These are phyloP conservation scores for Lizonia empirigonia DNA, from an alignment of 2,329 filamentous ascomycete genomes.

Conservation along the genomic window DNA sequence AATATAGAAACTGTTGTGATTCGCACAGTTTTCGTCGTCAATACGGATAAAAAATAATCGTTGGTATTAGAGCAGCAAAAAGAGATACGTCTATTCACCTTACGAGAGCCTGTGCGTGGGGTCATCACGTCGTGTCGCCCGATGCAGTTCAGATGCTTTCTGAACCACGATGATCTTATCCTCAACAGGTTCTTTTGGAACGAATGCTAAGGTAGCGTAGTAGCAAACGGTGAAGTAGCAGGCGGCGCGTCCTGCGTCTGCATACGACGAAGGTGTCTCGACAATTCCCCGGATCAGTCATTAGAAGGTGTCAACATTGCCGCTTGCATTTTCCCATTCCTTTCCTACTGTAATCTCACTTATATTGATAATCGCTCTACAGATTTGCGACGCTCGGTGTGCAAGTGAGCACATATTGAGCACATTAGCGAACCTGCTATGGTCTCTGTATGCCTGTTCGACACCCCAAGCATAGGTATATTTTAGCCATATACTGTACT, in stretches of 20 bases:
- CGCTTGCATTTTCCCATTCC: background rate
- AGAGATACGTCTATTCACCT: background rate
- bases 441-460: background rate
- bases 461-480: background rate
- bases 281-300: too few relatives aligned
- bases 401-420: slow-evolving; percentile 16
- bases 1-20: background rate
- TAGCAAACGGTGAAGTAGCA: too few relatives aligned
- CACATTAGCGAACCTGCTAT: background rate
- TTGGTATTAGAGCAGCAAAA: background rate
- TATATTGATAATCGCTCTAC: background rate
- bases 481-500: slow-evolving; percentile 3
- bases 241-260: too few relatives aligned
- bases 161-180: too few relatives aligned
- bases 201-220: too few relatives aligned
- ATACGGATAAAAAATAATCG: background rate
- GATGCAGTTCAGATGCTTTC: too few relatives aligned
- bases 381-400: background rate
- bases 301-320: background rate
- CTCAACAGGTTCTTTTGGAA: too few relatives aligned
- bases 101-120: too few relatives aligned
- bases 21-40: background rate
- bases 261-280: too few relatives aligned
- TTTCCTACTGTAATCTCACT: background rate
- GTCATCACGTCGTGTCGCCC: too few relatives aligned